Evolutionary conservation across 495 filamentous ascomycete species (phyloP), one percentile per base, ranked within the genome.

Genomic region (Delitschia confertaspora): DNA sequence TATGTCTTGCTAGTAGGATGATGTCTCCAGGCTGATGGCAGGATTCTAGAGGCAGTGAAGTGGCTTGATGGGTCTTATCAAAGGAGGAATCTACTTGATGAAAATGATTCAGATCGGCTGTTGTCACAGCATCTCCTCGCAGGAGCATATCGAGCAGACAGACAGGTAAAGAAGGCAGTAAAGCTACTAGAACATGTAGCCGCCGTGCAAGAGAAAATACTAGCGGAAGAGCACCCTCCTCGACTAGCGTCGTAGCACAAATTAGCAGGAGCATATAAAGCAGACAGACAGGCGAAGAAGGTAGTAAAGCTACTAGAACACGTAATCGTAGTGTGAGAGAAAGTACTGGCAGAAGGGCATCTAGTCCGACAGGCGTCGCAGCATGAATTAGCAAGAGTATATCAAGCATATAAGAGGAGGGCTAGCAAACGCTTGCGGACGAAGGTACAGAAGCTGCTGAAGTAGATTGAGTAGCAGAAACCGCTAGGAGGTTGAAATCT

Each of bases 101-200:
- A n/a, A n/a, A n/a, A n/a, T n/a, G 36, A 68, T 45, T 55, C 49
- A 3, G 0, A 4, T 29, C 56, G 51, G 42, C 55, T 67, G 9
- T 14, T 1, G 30, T 60, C 56, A 31, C n/a, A n/a, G n/a, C n/a
- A n/a, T n/a, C n/a, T n/a, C n/a, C n/a, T n/a, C n/a, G n/a, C n/a
- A n/a, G n/a, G 27, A 17, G 58, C 60, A 47, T 66, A 64, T 50
- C n/a, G 3, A 4, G 32, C 20, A 37, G 35, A 57, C 34, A 47
- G 50, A 29, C 59, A 49, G 19, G 49, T 49, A 8, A 38, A 59
- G 22, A 18, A 57, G 32, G 33, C 20, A 35, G 22, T 38, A 29
- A n/a, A 50, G 37, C 48, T 38, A 27, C 43, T 67, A 7, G 53
- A 69, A 48, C 51, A 61, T 20, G 59, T 66, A n/a, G 59, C 65